phyloP scores from a whole-genome alignment of 2,329 filamentous ascomycete genomes.

The Phoma herbarum region DNA sequence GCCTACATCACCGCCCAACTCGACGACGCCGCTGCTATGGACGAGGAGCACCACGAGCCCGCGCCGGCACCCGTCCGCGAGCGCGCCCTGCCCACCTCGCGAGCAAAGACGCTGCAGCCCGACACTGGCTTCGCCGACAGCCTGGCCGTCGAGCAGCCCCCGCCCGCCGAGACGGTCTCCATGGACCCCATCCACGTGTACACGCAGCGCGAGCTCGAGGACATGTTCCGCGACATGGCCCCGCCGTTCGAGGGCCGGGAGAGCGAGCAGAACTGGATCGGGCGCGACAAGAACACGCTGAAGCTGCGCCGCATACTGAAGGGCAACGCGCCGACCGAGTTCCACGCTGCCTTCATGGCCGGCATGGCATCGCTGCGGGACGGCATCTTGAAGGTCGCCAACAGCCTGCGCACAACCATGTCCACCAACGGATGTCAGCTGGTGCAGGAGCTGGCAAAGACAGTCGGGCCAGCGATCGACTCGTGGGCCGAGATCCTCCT shows the following conservation, averaged over 20 bases:
- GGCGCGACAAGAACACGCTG: conserved; percentile 80
- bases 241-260: conserved; percentile 86
- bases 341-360: conserved; percentile 72
- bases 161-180: conserved; percentile 71
- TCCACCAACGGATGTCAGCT: conserved; percentile 86
- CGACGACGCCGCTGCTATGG: conserved; percentile 68
- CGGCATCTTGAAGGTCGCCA: conserved; percentile 85
- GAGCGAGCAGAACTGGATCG: conserved; percentile 89
- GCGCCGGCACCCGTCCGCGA: conserved; percentile 30
- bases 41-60: conserved; percentile 13
- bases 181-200: conserved; percentile 86
- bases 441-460: conserved; percentile 83
- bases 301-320: conserved; percentile 81
- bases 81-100: conserved; percentile 45
- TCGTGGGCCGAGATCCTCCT: conserved; percentile 89
- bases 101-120: conserved; percentile 50
- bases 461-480: conserved; percentile 80
- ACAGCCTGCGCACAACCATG: conserved; percentile 86
- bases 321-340: conserved; percentile 84
- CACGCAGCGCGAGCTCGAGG: conserved; percentile 86
- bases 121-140: conserved; percentile 55
- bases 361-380: conserved; percentile 80
- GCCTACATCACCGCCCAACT: conserved; percentile 81
- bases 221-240: conserved; percentile 83
- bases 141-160: conserved; percentile 62